Conservation (phyloP, 2,329 filamentous ascomycete genomes). For the Fusarium cicatricum region DNA sequence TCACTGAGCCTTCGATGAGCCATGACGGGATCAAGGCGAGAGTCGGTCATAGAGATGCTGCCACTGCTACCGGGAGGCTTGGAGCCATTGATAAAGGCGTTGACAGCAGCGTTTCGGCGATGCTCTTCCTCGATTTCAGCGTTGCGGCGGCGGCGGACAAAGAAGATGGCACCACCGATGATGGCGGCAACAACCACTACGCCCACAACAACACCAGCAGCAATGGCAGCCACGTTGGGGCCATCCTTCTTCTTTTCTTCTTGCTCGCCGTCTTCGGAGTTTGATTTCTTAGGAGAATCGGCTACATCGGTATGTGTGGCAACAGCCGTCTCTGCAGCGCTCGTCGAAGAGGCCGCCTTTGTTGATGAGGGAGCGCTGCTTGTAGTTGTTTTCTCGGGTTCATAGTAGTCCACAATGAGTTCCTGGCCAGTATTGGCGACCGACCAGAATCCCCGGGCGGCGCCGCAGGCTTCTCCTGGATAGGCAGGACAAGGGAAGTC, state of each 20-base stretch:
- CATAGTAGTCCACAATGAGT: slow-evolving; percentile 46
- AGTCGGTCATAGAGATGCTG: slow-evolving; percentile 77
- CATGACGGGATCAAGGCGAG: slow-evolving; percentile 86
- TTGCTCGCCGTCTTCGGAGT: slow-evolving; percentile 1
- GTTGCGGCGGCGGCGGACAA: slow-evolving; percentile 77
- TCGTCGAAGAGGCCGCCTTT: slow-evolving; percentile 31
- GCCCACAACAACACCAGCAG: slow-evolving; percentile 86
- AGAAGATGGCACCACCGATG: slow-evolving; percentile 75
- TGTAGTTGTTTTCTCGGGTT: slow-evolving; percentile 8
- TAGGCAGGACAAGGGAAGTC: slow-evolving; percentile 71
- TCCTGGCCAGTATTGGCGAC: slow-evolving; percentile 61
- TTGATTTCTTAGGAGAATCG: not conserved
- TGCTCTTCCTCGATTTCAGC: slow-evolving; percentile 85
- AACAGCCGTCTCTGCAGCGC: slow-evolving; percentile 4
- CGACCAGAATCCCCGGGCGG: slow-evolving; percentile 48
- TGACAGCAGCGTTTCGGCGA: slow-evolving; percentile 80
- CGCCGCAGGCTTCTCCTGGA: slow-evolving; percentile 66
- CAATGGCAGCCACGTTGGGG: slow-evolving; percentile 83
- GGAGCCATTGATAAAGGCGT: slow-evolving; percentile 73
- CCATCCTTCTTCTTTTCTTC: slow-evolving; percentile 44
- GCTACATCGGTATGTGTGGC: slow-evolving; percentile 28
- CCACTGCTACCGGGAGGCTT: slow-evolving; percentile 71
- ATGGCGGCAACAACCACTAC: slow-evolving; percentile 74
- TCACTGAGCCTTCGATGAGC: slow-evolving; percentile 86
- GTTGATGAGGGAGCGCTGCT: slow-evolving; percentile 41